A percentile compares a stretch with the other conserved stretches of the same genome.
These are phyloP conservation scores for Phytopythium vexans DNA, from an alignment of 352 stramenopile species.

Conservation along the genomic window DNA sequence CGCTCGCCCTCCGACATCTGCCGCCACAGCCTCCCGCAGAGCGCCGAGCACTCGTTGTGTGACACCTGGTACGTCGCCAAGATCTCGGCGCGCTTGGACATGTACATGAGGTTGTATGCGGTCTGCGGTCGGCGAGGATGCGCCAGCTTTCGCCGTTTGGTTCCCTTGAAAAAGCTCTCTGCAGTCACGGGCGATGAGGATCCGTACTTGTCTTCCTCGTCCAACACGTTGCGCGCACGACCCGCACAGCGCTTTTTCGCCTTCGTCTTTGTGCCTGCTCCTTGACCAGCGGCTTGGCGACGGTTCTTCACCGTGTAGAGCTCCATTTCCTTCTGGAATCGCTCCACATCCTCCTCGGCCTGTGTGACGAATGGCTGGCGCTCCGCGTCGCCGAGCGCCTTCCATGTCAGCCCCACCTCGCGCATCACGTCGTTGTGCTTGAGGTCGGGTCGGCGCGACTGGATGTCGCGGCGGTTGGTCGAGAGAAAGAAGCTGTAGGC, in stretches of 20 bases:
- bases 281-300: not conserved
- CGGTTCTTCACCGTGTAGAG: constrained; percentile 8
- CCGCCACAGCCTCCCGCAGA: constrained; percentile 57
- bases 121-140: constrained; percentile 35
- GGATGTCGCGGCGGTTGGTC: constrained; percentile 32
- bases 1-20: constrained; percentile 48
- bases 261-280: not conserved
- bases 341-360: constrained; percentile 38
- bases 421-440: constrained; percentile 49
- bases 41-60: constrained; percentile 60
- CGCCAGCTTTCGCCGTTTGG: constrained; percentile 23
- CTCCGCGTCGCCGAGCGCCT: constrained; percentile 26
- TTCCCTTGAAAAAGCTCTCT: not conserved
- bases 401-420: constrained; percentile 41
- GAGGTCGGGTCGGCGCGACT: constrained; percentile 16
- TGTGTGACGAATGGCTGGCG: constrained; percentile 28
- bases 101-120: constrained; percentile 65
- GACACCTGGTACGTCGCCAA: constrained; percentile 54
- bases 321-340: constrained; percentile 56
- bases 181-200: no score
- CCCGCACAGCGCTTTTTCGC: constrained; percentile 4
- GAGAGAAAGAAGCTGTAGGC: constrained; percentile 42
- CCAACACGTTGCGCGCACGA: no score
- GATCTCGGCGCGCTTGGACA: constrained; percentile 50
- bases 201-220: no score